These are phyloP conservation scores for Mycena haematopus DNA, from an alignment of 768 basidiomycete genomes.

Conservation along the genomic window DNA sequence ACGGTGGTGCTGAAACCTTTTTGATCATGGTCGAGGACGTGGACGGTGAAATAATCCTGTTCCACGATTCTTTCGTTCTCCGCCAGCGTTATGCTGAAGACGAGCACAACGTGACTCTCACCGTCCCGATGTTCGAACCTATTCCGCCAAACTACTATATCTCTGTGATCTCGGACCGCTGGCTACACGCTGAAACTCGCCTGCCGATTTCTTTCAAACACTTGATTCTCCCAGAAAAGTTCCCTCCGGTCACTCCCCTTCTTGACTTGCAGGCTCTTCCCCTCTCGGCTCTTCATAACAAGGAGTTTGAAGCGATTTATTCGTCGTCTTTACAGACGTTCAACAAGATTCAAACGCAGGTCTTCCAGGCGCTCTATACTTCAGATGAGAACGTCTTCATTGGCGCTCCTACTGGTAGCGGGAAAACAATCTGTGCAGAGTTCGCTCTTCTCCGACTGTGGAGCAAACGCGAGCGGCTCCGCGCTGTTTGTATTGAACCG, in stretches of 20 bases:
- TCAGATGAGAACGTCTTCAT: slow-evolving; percentile 97
- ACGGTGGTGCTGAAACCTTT: slow-evolving; percentile 89
- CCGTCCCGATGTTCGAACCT: slow-evolving; percentile 96
- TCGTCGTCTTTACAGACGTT: slow-evolving; percentile 80
- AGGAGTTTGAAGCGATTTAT: slow-evolving; percentile 90
- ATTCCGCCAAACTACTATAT: slow-evolving; percentile 99
- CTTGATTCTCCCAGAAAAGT: slow-evolving; percentile 95
- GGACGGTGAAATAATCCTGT: slow-evolving; percentile 95
- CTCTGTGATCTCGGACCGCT: slow-evolving; percentile 91
- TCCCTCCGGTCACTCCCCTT: slow-evolving; percentile 90
- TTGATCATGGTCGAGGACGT: slow-evolving; percentile 96
- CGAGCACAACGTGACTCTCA: slow-evolving; percentile 93
- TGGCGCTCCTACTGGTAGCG: slow-evolving; percentile 95
- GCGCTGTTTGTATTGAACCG: slow-evolving; percentile 95
- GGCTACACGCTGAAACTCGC: slow-evolving; percentile 94
- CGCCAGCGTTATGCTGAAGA: slow-evolving; percentile 91
- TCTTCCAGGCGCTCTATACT: slow-evolving; percentile 97
- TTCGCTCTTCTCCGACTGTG: slow-evolving; percentile 95
- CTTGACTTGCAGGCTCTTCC: slow-evolving; percentile 93
- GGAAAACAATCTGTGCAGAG: slow-evolving; percentile 97
- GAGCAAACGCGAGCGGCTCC: slow-evolving; percentile 81
- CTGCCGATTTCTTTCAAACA: slow-evolving; percentile 98
- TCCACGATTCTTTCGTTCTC: slow-evolving; percentile 92
- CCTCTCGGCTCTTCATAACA: slow-evolving; percentile 90
- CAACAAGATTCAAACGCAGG: slow-evolving; percentile 99